Conservation (phyloP, 345 rosid species). For the Brassica carinata region DNA sequence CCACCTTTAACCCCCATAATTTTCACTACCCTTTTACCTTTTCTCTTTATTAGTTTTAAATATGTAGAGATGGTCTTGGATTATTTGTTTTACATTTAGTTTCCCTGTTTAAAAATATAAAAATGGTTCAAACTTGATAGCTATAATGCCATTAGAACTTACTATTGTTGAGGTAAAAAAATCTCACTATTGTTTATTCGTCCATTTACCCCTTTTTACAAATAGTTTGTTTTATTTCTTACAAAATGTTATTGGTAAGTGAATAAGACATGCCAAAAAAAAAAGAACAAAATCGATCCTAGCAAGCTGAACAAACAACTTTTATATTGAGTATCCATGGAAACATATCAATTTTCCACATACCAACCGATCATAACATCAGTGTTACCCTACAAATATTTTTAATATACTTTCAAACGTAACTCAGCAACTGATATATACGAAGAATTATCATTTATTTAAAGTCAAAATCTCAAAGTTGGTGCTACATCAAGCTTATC, state of each 20-base stretch:
- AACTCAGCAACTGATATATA: conserved; percentile 25
- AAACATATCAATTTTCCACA: background rate
- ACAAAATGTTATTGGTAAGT: background rate
- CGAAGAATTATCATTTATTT: background rate
- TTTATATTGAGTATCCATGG: background rate
- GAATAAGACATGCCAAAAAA: background rate
- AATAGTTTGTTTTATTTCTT: background rate
- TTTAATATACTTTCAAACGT: background rate
- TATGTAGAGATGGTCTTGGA: background rate
- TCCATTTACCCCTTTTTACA: background rate
- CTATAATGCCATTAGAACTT: background rate
- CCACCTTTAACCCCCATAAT: conserved; percentile 5
- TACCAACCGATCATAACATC: conserved; percentile 9
- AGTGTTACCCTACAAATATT: conserved; percentile 11
- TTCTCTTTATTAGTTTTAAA: background rate
- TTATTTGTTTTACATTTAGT: background rate
- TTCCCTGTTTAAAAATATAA: background rate
- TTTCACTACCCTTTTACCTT: background rate
- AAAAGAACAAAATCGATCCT: background rate
- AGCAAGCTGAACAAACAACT: background rate
- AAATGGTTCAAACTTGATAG: background rate
- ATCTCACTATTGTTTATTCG: background rate
- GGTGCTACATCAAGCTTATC: conserved; percentile 23
- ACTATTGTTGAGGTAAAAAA: background rate
- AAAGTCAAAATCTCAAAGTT: conserved; percentile 24